These are phyloP conservation scores for Serpula lacrymans DNA, from an alignment of 768 basidiomycete genomes.

Conservation along the genomic window DNA sequence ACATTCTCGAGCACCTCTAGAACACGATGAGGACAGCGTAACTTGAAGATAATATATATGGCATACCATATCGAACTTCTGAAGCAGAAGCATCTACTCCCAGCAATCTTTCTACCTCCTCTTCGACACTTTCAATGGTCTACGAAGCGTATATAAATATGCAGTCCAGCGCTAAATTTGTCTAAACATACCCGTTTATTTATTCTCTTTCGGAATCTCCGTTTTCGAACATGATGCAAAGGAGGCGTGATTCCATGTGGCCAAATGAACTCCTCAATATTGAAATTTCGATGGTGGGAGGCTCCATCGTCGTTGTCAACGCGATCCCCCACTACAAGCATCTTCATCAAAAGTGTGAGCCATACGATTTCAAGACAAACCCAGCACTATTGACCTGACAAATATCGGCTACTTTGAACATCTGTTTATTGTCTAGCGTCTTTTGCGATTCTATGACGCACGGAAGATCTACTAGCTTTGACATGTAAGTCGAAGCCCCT, in stretches of 20 bases:
- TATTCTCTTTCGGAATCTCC: constrained; percentile 87
- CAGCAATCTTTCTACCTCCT: constrained; percentile 85
- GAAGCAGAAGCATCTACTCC: constrained; percentile 74
- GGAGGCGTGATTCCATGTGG: constrained; percentile 96
- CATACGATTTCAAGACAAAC: constrained; percentile 7
- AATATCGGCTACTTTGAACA: constrained; percentile 99
- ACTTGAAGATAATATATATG: background rate
- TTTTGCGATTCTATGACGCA: constrained; percentile 94
- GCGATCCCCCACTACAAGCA: constrained; percentile 85
- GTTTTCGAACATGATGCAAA: constrained; percentile 82
- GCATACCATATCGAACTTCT: constrained; percentile 73
- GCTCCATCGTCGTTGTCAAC: constrained; percentile 67
- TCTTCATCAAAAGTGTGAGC: constrained; percentile 48
- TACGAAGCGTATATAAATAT: constrained; percentile 22
- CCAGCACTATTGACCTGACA: constrained; percentile 65
- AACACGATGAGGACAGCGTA: constrained; percentile 3
- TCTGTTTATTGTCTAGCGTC: constrained; percentile 91
- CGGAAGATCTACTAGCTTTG: constrained; percentile 95
- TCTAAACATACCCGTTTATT: constrained; percentile 62
- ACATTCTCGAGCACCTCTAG: constrained; percentile 85
- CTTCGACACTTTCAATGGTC: constrained; percentile 94
- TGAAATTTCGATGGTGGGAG: constrained; percentile 65
- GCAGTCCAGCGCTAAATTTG: background rate
- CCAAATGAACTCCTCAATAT: constrained; percentile 95
- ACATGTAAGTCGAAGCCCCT: constrained; percentile 73